Base-by-base conservation (phyloP, 176 grass and related monocot genomes). In the Musa acuminata region DNA sequence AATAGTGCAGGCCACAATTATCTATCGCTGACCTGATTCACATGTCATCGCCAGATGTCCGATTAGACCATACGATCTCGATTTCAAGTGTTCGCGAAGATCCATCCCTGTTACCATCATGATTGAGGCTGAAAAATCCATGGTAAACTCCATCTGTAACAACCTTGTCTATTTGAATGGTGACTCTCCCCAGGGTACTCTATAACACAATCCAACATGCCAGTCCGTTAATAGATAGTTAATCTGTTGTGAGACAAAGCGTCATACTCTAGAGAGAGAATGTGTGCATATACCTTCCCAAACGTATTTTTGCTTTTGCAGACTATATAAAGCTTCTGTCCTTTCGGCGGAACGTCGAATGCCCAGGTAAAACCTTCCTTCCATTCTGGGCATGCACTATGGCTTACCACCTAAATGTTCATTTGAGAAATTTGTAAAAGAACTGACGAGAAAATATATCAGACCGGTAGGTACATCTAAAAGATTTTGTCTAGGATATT, bases 271-370 rank as follows among this genome's bases (percentile, higher is more conserved):
- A 14, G 25, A 53, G n/a, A 25, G 11, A 77, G 16, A 21, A 58
- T 20, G 11, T 51, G 59, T 77, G 52, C 19, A 62, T 13, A 13
- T 76, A 96, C 94, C 87, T 97, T 97, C 85, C 94, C 94, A 72
- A 97, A 97, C 59, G 94, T 97, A 87, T 84, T 97, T 86, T 93
- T 97, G 87, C 94, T 97, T 84, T 97, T 97, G 82, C 94, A 97
- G 64, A 93, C 65, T 72, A 97, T 93, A 79, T 93, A 97, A 22
- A 97, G 85, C 77, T 97, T 97, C 84, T 97, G 94, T 75, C 94
- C 94, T 88, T 97, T 97, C 8, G 94, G 94, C 2, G 94, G 90
- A 10, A 97, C 83, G 51, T 97, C 94, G 76, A 97, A 97, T 72
- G 89, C 87, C 94, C 94, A 97, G 11, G 90, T 91, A 86, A 97